These are phyloP conservation scores for Xerophyta viscosa DNA, from an alignment of 106 monocot genomes.

Conservation along the genomic window DNA sequence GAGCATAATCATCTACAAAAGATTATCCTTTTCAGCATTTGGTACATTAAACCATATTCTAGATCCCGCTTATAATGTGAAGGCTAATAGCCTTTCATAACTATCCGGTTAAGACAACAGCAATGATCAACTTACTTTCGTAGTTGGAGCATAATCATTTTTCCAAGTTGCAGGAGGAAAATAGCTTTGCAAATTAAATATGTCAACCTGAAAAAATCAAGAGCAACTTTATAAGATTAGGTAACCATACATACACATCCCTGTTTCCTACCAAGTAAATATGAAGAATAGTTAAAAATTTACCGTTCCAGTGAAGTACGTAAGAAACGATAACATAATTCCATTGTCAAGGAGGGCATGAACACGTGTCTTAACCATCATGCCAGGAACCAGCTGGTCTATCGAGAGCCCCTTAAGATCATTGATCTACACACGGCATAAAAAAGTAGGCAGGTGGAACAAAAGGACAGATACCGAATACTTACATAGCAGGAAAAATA, in stretches of 20 bases:
- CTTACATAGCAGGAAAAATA: neutral
- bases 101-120: too few relatives aligned
- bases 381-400: constrained; percentile 86
- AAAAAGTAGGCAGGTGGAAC: constrained; percentile 3
- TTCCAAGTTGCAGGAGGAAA: constrained; percentile 61
- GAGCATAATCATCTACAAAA: too few relatives aligned
- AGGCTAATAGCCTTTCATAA: too few relatives aligned
- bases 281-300: constrained; percentile 4
- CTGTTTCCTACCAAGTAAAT: neutral
- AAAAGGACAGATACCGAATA: neutral
- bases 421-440: constrained; percentile 36
- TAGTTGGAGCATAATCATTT: constrained; percentile 53
- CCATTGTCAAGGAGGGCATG: constrained; percentile 82
- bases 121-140: constrained; percentile 76
- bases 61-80: too few relatives aligned
- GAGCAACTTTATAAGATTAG: neutral
- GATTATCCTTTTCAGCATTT: too few relatives aligned
- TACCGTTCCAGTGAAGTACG: constrained; percentile 97
- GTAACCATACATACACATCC: neutral
- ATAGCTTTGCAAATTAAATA: constrained; percentile 65
- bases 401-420: constrained; percentile 85
- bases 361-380: constrained; percentile 87
- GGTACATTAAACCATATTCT: too few relatives aligned
- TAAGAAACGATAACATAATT: constrained; percentile 83
- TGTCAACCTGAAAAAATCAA: constrained; percentile 60